Conservation (phyloP, 78 protist species). For the Dictyostelium purpureum region DNA sequence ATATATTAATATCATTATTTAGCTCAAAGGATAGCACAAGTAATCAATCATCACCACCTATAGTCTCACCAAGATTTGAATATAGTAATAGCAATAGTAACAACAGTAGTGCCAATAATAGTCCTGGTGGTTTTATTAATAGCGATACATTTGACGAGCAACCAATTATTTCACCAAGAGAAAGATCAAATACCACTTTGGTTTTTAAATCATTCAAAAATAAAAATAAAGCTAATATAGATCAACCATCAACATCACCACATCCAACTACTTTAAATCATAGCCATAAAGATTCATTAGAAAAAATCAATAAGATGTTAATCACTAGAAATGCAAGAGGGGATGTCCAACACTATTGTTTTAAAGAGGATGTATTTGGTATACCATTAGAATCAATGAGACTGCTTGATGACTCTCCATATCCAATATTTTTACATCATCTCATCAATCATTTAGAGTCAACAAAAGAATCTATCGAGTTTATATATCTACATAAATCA, state of each 20-base stretch:
- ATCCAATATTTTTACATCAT: conserved; percentile 20
- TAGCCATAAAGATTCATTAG: conserved; percentile 22
- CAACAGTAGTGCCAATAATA: background rate
- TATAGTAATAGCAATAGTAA: background rate
- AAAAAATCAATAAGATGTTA: conserved; percentile 20
- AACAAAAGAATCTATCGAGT: conserved; percentile 7
- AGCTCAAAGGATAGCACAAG: background rate
- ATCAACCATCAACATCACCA: background rate
- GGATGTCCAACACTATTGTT: conserved; percentile 16
- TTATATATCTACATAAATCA: background rate
- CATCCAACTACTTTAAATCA: background rate
- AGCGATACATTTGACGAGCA: no score
- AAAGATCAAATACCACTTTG: conserved; percentile 29
- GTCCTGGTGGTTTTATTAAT: background rate
- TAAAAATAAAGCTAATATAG: background rate
- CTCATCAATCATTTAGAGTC: conserved; percentile 31
- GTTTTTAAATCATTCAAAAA: conserved; percentile 2
- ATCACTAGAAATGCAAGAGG: conserved; percentile 4
- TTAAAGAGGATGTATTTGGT: conserved; percentile 53
- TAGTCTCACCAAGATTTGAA: background rate
- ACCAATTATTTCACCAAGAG: conserved; percentile 20
- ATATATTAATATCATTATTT: background rate
- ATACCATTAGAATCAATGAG: conserved; percentile 36
- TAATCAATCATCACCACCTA: background rate
- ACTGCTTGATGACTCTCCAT: conserved; percentile 12